Conservation (phyloP, 768 basidiomycete genomes). For the Polyporus arcularius region DNA sequence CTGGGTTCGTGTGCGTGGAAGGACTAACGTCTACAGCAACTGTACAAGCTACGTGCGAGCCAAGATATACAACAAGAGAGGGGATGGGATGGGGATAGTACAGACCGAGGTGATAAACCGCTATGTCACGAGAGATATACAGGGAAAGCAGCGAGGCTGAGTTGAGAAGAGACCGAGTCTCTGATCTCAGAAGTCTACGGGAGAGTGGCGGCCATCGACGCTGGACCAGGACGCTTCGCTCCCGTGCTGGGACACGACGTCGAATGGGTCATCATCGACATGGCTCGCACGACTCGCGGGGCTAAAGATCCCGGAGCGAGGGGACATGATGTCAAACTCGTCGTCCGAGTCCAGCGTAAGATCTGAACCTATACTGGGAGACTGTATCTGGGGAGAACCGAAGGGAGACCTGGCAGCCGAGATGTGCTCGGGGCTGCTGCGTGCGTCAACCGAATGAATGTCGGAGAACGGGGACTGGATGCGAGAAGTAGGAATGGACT, state of each 20-base stretch:
- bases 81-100: neutral
- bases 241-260: constrained; percentile 19
- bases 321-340: constrained; percentile 26
- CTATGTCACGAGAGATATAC: constrained; percentile 1
- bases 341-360: constrained; percentile 22
- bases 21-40: constrained; percentile 5
- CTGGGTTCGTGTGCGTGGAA: too few species aligned
- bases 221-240: constrained; percentile 29
- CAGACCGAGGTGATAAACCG: neutral
- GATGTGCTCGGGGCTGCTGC: constrained; percentile 10
- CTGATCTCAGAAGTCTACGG: constrained; percentile 16
- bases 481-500: constrained; percentile 11
- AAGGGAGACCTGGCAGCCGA: constrained; percentile 6
- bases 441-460: constrained; percentile 18
- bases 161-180: neutral
- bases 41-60: neutral
- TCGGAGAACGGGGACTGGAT: constrained; percentile 26
- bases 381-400: constrained; percentile 18
- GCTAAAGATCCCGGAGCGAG: constrained; percentile 31
- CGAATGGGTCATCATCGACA: constrained; percentile 15
- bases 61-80: constrained; percentile 7
- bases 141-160: neutral
- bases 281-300: constrained; percentile 4
- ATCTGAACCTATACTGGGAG: constrained; percentile 18
- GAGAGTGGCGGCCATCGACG: constrained; percentile 25